These are phyloP conservation scores for Tardiomyces depauwii DNA, from an alignment of 1,139 yeast species.

Conservation along the genomic window DNA sequence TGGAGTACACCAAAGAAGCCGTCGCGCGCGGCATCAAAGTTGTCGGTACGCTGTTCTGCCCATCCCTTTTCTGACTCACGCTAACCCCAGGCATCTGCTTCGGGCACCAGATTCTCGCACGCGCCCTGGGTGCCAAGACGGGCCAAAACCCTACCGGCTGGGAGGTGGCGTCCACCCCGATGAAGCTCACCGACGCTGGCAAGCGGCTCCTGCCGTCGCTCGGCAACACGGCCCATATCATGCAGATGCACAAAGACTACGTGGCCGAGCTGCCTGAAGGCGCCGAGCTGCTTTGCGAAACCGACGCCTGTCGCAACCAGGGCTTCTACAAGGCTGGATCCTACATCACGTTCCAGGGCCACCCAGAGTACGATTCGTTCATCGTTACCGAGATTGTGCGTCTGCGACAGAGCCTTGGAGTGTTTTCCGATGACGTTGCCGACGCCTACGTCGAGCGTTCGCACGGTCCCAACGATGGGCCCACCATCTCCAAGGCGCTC, in stretches of 20 bases:
- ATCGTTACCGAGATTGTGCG: conserved; percentile 3
- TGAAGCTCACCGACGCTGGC: conserved; percentile 34
- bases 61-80: conserved; percentile 15
- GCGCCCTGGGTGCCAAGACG: conserved; percentile 52
- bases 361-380: conserved; percentile 61
- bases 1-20: conserved; percentile 26
- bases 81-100: conserved; percentile 53
- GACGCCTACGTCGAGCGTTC: not conserved
- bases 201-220: conserved; percentile 26
- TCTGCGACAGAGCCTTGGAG: not conserved
- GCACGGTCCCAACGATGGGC: not conserved
- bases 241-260: conserved; percentile 64
- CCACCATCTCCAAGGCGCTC: not conserved
- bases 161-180: conserved; percentile 55
- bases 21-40: conserved; percentile 20
- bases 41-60: conserved; percentile 10
- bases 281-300: conserved; percentile 31
- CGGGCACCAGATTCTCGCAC: conserved; percentile 73
- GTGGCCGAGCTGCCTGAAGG: conserved; percentile 40
- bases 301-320: conserved; percentile 51
- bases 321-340: conserved; percentile 39
- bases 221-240: conserved; percentile 24
- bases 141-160: conserved; percentile 52
- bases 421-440: not conserved
- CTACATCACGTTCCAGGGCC: conserved; percentile 72